Conservation (phyloP, 179 eudicot species). For the Corrigiola litoralis region DNA sequence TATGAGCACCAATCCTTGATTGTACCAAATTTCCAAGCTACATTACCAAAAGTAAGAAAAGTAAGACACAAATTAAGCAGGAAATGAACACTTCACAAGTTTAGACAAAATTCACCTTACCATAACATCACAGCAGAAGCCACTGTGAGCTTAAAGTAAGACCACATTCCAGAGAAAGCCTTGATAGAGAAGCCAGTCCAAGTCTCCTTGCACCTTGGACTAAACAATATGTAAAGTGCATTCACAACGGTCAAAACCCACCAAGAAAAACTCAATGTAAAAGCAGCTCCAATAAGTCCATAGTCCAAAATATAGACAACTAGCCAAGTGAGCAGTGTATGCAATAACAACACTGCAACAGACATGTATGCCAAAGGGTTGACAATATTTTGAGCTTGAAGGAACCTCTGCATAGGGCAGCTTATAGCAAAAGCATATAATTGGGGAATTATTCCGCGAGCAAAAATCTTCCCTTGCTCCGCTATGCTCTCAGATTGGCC, state of each 20-base stretch:
- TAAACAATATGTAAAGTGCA: constrained; percentile 37
- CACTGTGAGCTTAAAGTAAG: constrained; percentile 58
- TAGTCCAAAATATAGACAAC: constrained; percentile 43
- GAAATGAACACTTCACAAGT: not conserved
- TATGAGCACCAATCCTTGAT: constrained; percentile 58
- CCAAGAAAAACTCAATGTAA: constrained; percentile 60
- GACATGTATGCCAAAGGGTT: constrained; percentile 71
- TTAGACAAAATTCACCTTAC: constrained; percentile 26
- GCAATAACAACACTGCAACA: constrained; percentile 43
- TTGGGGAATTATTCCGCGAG: constrained; percentile 53
- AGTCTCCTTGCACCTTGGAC: constrained; percentile 48
- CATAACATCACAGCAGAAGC: constrained; percentile 69
- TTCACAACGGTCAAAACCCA: constrained; percentile 48
- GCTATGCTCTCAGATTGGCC: constrained; percentile 55
- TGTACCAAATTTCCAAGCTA: constrained; percentile 69
- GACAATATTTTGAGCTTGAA: constrained; percentile 71
- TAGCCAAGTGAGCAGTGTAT: constrained; percentile 48
- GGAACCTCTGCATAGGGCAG: constrained; percentile 59
- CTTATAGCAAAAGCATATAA: constrained; percentile 58
- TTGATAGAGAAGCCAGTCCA: constrained; percentile 48
- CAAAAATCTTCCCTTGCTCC: constrained; percentile 47
- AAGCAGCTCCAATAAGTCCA: constrained; percentile 59
- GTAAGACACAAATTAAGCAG: constrained; percentile 6
- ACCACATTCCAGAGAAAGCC: constrained; percentile 55
- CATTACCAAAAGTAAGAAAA: not conserved